Percentiles rank a stretch among this genome's conserved stretches.
These are phyloP conservation scores for Cryptococcus deneoformans DNA, from an alignment of 1,284 basidiomycete genomes.

Conservation along the genomic window DNA sequence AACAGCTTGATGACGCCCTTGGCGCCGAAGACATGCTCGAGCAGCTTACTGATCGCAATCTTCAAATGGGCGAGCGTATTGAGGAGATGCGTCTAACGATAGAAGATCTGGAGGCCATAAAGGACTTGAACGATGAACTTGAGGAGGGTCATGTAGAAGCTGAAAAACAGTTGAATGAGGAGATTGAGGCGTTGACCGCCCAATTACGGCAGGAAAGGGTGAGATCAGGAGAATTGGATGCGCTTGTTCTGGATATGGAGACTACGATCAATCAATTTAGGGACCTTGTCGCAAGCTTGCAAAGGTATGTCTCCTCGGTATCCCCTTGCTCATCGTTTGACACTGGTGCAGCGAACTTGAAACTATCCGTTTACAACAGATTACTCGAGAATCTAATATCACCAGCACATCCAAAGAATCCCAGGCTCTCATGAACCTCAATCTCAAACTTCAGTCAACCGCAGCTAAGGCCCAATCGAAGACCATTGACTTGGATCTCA, in stretches of 20 bases:
- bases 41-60: slow-evolving; percentile 90
- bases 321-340: not conserved
- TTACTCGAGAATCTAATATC: slow-evolving; percentile 76
- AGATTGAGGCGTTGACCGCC: slow-evolving; percentile 74
- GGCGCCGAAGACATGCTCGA: slow-evolving; percentile 96
- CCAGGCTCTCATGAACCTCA: slow-evolving; percentile 82
- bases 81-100: slow-evolving; percentile 94
- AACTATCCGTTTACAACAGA: slow-evolving; percentile 71
- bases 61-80: slow-evolving; percentile 91
- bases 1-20: slow-evolving; percentile 91
- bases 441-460: slow-evolving; percentile 84
- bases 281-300: slow-evolving; percentile 78
- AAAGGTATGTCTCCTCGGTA: slow-evolving; percentile 57
- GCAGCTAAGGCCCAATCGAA: slow-evolving; percentile 85
- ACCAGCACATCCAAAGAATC: slow-evolving; percentile 68
- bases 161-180: slow-evolving; percentile 86
- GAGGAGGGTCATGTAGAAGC: slow-evolving; percentile 96
- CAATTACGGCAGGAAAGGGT: slow-evolving; percentile 65
- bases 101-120: slow-evolving; percentile 92
- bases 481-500: slow-evolving; percentile 81
- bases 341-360: slow-evolving; percentile 68
- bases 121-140: slow-evolving; percentile 94
- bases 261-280: slow-evolving; percentile 84
- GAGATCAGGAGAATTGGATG: slow-evolving; percentile 68
- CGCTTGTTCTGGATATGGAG: slow-evolving; percentile 78